These are phyloP conservation scores for Nitzschia sp. DNA, from an alignment of 108 stramenopile genomes.

Conservation along the genomic window DNA sequence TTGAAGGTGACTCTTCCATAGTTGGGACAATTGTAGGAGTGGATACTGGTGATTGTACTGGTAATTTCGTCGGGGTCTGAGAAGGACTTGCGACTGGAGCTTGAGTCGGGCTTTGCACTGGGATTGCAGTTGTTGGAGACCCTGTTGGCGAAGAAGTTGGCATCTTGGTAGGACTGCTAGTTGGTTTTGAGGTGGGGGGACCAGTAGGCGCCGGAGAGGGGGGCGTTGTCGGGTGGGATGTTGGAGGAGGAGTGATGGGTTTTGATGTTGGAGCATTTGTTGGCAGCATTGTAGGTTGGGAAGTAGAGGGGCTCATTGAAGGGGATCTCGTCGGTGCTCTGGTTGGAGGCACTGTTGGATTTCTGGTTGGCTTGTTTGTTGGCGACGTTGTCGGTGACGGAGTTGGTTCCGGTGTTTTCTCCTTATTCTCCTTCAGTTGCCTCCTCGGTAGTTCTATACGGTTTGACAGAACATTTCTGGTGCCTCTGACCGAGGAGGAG, in stretches of 20 bases:
- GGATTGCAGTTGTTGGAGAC: neutral
- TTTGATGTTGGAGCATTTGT: neutral
- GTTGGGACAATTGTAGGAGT: too few relatives aligned
- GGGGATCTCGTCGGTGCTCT: neutral
- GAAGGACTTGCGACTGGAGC: too few relatives aligned
- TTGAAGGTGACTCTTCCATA: too few relatives aligned
- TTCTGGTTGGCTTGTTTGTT: neutral
- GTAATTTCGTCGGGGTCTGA: too few relatives aligned
- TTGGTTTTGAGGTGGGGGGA: slow-evolving; percentile 2
- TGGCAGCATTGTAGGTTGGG: neutral
- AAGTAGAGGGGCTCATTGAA: neutral
- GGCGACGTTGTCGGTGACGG: slow-evolving; percentile 1
- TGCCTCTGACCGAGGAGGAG: too few relatives aligned
- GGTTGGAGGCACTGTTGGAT: too few relatives aligned
- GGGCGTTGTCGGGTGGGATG: neutral
- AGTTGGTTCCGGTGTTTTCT: slow-evolving; percentile 5
- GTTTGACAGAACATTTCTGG: too few relatives aligned
- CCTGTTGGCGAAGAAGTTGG: neutral
- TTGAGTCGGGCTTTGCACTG: neutral
- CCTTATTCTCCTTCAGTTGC: too few relatives aligned
- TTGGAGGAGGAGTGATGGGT: neutral
- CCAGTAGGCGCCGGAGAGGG: slow-evolving; percentile 1
- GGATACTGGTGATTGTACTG: too few relatives aligned
- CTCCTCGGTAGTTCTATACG: too few relatives aligned
- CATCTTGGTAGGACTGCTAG: neutral